Evolutionary conservation across 2,329 filamentous ascomycete genomes (phyloP).

Genomic region (Trichoderma aggressivum): DNA sequence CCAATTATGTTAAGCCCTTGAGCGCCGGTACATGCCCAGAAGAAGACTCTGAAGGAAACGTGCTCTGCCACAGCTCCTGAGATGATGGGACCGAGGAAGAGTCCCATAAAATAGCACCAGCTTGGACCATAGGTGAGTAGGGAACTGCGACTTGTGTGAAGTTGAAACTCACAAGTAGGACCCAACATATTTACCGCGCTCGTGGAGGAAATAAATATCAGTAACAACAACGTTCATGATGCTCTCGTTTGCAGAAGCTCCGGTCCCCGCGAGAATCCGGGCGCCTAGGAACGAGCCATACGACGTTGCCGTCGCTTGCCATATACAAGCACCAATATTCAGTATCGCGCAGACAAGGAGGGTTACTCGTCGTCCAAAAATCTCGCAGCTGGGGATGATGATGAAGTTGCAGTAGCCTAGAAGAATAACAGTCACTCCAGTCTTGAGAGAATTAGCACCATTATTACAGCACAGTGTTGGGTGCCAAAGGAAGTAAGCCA

Average conservation of each 20-base stretch:
- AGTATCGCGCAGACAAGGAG: neutral
- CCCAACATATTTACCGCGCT: neutral
- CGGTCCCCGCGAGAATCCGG: neutral
- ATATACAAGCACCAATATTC: neutral
- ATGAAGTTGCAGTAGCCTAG: neutral
- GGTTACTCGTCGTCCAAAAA: neutral
- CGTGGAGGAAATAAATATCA: neutral
- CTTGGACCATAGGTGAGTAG: neutral
- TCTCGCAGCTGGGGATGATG: neutral
- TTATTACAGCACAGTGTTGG: neutral
- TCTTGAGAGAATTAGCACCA: neutral
- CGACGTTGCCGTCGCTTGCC: neutral
- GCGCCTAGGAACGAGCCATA: neutral
- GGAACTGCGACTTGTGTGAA: neutral
- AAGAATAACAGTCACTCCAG: neutral
- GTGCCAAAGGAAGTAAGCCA: neutral
- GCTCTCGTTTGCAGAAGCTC: neutral
- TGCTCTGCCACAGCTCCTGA: neutral
- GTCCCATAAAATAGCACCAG: neutral
- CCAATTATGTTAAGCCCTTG: neutral
- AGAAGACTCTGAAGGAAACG: neutral
- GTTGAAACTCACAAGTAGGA: neutral
- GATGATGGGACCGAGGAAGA: neutral
- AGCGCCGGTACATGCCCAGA: neutral
- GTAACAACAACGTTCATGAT: neutral